phyloP scores from a whole-genome alignment of 1,139 yeast species.

The Suhomyces bokatorum region DNA sequence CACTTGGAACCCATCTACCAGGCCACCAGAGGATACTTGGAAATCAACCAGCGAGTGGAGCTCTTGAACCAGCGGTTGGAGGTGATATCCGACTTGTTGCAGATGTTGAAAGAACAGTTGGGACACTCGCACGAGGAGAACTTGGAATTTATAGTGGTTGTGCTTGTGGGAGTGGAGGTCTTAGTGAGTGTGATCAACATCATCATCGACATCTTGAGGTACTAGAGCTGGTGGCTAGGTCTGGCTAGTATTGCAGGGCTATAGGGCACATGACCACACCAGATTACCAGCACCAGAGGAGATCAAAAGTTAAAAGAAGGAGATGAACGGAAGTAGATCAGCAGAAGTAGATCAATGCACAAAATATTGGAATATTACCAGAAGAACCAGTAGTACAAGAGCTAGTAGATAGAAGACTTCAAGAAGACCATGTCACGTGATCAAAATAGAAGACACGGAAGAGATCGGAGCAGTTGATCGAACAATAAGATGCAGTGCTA shows the following conservation, averaged over 20 bases:
- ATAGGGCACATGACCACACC: neutral
- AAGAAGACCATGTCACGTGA: too few relatives aligned
- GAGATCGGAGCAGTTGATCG: too few relatives aligned
- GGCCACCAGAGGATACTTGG: slow-evolving; percentile 92
- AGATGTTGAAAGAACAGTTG: slow-evolving; percentile 94
- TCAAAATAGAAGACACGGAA: too few relatives aligned
- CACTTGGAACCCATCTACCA: slow-evolving; percentile 95
- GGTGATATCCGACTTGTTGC: slow-evolving; percentile 87
- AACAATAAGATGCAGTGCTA: too few relatives aligned
- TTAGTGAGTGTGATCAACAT: slow-evolving; percentile 81
- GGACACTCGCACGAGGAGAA: slow-evolving; percentile 92
- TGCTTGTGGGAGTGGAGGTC: slow-evolving; percentile 91
- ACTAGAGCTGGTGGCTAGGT: slow-evolving; percentile 13
- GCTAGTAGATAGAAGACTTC: too few relatives aligned
- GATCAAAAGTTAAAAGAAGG: too few relatives aligned
- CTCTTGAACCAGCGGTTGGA: slow-evolving; percentile 87
- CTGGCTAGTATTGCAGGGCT: neutral
- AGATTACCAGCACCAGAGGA: neutral
- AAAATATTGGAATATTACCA: too few relatives aligned
- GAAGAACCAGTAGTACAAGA: too few relatives aligned
- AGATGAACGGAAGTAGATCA: too few relatives aligned
- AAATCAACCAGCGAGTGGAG: slow-evolving; percentile 89
- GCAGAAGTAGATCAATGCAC: too few relatives aligned
- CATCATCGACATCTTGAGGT: slow-evolving; percentile 41
- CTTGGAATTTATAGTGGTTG: slow-evolving; percentile 86